Percentiles rank a stretch among this genome's conserved stretches.
Conservation (phyloP, 2,329 filamentous ascomycete species). For the Fusarium tuaranense region DNA sequence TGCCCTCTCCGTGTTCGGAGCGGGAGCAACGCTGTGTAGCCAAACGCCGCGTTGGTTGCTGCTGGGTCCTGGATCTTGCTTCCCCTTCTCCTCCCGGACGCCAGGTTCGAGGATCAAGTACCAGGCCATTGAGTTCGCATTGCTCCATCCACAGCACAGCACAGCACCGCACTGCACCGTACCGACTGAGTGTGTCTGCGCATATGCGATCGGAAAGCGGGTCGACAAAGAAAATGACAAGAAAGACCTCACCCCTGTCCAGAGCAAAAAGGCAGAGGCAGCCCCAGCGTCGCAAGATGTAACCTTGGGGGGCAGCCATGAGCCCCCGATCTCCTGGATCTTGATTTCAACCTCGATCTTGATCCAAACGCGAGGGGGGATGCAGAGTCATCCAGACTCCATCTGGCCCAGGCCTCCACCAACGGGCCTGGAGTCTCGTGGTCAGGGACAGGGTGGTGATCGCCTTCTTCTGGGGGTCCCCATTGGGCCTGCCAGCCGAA, state of each 20-base stretch:
- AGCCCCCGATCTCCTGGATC: slow-evolving; percentile 9
- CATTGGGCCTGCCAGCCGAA: slow-evolving; percentile 3
- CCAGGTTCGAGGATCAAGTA: slow-evolving; percentile 6
- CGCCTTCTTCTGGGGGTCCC: neutral
- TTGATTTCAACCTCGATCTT: slow-evolving; percentile 2
- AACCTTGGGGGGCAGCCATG: slow-evolving; percentile 1
- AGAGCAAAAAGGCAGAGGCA: neutral
- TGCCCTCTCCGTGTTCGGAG: slow-evolving; percentile 1
- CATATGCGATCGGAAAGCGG: slow-evolving; percentile 11
- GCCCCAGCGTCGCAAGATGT: slow-evolving; percentile 4
- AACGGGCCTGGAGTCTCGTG: slow-evolving; percentile 11
- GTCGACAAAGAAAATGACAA: neutral
- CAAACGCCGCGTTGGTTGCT: slow-evolving; percentile 1
- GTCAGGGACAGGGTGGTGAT: slow-evolving; percentile 11
- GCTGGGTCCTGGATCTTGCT: neutral
- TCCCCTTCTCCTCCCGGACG: neutral
- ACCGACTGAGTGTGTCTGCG: neutral
- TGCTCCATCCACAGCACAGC: neutral
- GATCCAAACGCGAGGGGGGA: slow-evolving; percentile 8
- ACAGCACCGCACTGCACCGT: neutral
- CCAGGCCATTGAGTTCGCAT: neutral
- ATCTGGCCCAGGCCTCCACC: slow-evolving; percentile 11
- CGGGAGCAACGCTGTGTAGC: neutral
- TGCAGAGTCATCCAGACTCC: slow-evolving; percentile 1
- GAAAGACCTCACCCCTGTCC: neutral